Evolutionary conservation across 1,284 basidiomycete genomes (phyloP), one percentile per base, ranked within the genome.

Genomic region (Trichosporon sp.): DNA sequence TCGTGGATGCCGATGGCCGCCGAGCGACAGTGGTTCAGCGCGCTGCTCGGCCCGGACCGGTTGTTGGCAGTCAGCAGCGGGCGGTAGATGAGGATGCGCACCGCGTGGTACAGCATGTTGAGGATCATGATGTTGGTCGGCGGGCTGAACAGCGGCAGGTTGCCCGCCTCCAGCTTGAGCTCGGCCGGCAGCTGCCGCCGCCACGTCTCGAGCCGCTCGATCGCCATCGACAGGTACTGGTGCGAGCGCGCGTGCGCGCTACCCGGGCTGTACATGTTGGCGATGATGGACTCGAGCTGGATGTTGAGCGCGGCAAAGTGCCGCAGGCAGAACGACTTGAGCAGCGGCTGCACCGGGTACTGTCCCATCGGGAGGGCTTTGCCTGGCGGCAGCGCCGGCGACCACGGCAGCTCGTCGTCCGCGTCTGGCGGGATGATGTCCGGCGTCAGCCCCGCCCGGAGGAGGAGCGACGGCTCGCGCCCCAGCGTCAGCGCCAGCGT

Each of bases 201-300:
- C 69, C 69, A 72, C 51, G 64, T 63, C 25, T 62, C 53, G 1
- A 72, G 42, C 6, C 62, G 56, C 60, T 70, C 71, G 21, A 70
- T 69, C 2, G 69, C 67, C 15, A 56, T 62, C 12, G 68, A 68
- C 23, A 75, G 68, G 32, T 71, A 74, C 15, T 68, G 65, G 7
- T 69, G 62, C 12, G 66, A 68, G 18, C 74, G 74, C 15, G 72
- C 74, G n/a, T 75, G 68, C 1, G 74, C 72, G 1, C 74, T 70
- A n/a, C 74, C 69, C 0, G 72, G 72, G 2, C 66, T 68, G 65
- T 75, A 75, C 74, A 75, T 75, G 73, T 74, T 74, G 51, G 70
- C 68, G 7, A 75, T 69, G 62, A 75, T 75, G 2, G 67, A 69
- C 64, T 75, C 74, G 64, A 75, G 72, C 51, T 74, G 73, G 47